Evolutionary conservation across 306 rosid species (phyloP).

Genomic region (Acacia melanoxylon): DNA sequence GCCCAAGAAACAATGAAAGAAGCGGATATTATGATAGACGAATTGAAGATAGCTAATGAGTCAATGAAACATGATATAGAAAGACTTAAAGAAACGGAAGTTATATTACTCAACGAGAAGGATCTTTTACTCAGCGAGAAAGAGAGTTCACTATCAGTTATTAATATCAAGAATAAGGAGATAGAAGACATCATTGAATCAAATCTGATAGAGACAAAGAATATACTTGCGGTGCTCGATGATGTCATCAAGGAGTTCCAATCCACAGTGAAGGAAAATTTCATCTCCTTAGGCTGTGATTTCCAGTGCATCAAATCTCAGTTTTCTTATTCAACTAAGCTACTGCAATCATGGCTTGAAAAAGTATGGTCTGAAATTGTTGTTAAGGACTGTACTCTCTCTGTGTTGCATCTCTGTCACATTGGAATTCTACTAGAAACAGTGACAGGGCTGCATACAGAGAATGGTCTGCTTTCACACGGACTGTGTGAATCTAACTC

Average conservation of each 20-base stretch:
- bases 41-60: conserved; percentile 70
- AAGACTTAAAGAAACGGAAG: conserved; percentile 48
- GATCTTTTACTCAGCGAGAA: conserved; percentile 51
- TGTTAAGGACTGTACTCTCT: conserved; percentile 76
- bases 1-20: conserved; percentile 74
- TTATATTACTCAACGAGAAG: conserved; percentile 47
- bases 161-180: conserved; percentile 52
- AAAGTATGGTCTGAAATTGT: conserved; percentile 84
- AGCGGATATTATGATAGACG: conserved; percentile 83
- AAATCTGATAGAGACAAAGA: conserved; percentile 57
- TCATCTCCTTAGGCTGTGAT: conserved; percentile 56
- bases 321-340: conserved; percentile 54
- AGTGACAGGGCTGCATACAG: conserved; percentile 84
- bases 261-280: conserved; percentile 42
- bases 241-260: conserved; percentile 59
- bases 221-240: conserved; percentile 55
- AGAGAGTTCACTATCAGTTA: conserved; percentile 57
- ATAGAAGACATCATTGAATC: conserved; percentile 54
- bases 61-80: conserved; percentile 67
- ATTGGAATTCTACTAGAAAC: conserved; percentile 84
- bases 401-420: conserved; percentile 89
- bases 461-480: conserved; percentile 78
- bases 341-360: conserved; percentile 75
- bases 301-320: conserved; percentile 56
- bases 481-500: conserved; percentile 76